Evolutionary conservation across 2,329 filamentous ascomycete genomes (phyloP), one percentile per base, ranked within the genome.

Genomic region (Colletotrichum sansevieriae): DNA sequence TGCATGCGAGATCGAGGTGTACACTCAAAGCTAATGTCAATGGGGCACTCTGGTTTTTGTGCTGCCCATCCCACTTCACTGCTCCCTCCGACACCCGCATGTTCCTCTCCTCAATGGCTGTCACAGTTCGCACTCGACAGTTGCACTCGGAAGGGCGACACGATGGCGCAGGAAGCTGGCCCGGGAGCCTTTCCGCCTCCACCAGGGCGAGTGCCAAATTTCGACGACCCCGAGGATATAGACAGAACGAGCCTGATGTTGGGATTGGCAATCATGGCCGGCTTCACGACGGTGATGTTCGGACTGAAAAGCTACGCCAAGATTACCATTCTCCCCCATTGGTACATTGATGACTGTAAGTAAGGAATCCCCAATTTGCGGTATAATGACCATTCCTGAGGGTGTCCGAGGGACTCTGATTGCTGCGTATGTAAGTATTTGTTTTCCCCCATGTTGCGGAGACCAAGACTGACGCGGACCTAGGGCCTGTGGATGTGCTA

Each of bases 191-290:
- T 61, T 13, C 70, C 72, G 7, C 71, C 73, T 7, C 72, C 71
- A 15, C 70, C 68, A 10, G 73, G 71, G 18, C 60, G 67, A 18
- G 62, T 59, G 10, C 68, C 71, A 7, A 57, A 72, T 63, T 69
- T 74, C 22, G 49, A 70, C 1, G 54, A 72, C 20, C 72, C 70
- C 15, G 33, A 56, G 3, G 68, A 68, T 18, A 33, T 52, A 2
- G 47, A 59, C 3, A 64, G 63, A 35, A 57, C 63, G 10, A 41
- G 60, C 7, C 44, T 65, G 0, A 7, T 44, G 3, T 11, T 52
- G 5, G 63, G 13, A 18, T 6, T 60, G 15, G 37, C 25, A 3
- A n/a, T 58, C 1, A 65, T 65, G 46, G 3, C 46, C 3, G 55
- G 37, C 2, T 9, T 46, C 10, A 37, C 39, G 4, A 60, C 63